These are phyloP conservation scores for Penicillium paneum DNA, from an alignment of 2,329 filamentous ascomycete species.

Conservation along the genomic window DNA sequence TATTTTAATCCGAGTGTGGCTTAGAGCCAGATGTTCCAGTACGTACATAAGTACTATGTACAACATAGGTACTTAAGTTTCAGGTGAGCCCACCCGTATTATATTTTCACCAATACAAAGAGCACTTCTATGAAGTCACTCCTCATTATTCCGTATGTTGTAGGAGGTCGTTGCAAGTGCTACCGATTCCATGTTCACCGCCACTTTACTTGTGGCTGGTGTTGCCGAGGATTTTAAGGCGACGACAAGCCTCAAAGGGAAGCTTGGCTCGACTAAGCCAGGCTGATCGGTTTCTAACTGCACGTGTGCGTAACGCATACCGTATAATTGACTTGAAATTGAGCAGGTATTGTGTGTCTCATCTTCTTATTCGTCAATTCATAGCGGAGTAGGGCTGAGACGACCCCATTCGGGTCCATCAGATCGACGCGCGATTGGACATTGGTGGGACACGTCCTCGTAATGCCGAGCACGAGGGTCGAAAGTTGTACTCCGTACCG, in stretches of 20 bases:
- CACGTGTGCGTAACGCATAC: background rate
- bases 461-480: background rate
- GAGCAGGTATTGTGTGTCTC: background rate
- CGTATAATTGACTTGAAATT: background rate
- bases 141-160: too few relatives aligned
- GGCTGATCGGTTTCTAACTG: background rate
- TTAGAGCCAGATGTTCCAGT: background rate
- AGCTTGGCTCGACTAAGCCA: conserved; percentile 22
- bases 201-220: conserved; percentile 11
- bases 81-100: background rate
- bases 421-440: conserved; percentile 17
- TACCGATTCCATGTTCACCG: conserved; percentile 8
- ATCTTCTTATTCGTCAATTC: conserved; percentile 11
- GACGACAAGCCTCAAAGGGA: conserved; percentile 26
- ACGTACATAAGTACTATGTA: background rate
- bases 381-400: conserved; percentile 21
- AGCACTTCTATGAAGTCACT: background rate
- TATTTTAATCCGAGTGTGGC: background rate
- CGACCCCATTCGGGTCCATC: conserved; percentile 7
- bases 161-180: background rate
- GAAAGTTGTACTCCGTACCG: background rate
- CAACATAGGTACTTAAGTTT: background rate
- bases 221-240: conserved; percentile 21
- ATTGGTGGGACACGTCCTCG: conserved; percentile 13
- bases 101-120: background rate